Conservation (phyloP, 2,329 filamentous ascomycete genomes). For the Paecilomyces fulvus region DNA sequence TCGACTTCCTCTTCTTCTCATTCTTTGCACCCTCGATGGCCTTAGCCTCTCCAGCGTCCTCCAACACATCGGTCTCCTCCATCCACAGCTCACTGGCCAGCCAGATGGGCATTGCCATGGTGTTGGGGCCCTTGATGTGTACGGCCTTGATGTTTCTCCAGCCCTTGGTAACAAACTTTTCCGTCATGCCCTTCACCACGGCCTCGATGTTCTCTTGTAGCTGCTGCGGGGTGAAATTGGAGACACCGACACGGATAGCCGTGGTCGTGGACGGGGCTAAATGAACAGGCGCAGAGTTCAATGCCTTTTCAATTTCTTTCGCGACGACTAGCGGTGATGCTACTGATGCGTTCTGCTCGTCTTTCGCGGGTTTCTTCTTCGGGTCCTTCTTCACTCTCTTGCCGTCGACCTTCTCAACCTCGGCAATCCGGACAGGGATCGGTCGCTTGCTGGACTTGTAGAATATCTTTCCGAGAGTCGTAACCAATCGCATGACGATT, state of each 20-base stretch:
- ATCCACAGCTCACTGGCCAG: constrained; percentile 86
- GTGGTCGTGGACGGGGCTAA: constrained; percentile 72
- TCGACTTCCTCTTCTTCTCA: constrained; percentile 50
- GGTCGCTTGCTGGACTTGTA: constrained; percentile 85
- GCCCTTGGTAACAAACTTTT: constrained; percentile 73
- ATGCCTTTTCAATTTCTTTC: constrained; percentile 69
- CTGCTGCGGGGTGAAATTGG: constrained; percentile 65
- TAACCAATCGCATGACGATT: constrained; percentile 64
- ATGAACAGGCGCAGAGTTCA: constrained; percentile 70
- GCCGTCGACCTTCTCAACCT: constrained; percentile 52
- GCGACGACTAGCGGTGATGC: constrained; percentile 60
- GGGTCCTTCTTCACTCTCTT: constrained; percentile 52
- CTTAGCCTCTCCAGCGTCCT: constrained; percentile 30
- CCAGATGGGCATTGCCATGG: constrained; percentile 88
- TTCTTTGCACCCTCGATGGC: constrained; percentile 28
- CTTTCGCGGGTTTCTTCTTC: constrained; percentile 38
- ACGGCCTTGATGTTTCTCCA: constrained; percentile 80
- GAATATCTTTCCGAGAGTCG: constrained; percentile 81
- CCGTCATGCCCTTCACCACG: constrained; percentile 60
- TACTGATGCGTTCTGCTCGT: constrained; percentile 37
- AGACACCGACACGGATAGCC: constrained; percentile 68
- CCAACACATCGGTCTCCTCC: constrained; percentile 64
- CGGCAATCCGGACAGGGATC: constrained; percentile 67
- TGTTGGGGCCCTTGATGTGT: constrained; percentile 85
- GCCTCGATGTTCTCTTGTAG: constrained; percentile 72